Percentiles rank a stretch among this genome's conserved stretches.
These are phyloP conservation scores for Metschnikowia picachoensis DNA, from an alignment of 805 yeast species.

Conservation along the genomic window DNA sequence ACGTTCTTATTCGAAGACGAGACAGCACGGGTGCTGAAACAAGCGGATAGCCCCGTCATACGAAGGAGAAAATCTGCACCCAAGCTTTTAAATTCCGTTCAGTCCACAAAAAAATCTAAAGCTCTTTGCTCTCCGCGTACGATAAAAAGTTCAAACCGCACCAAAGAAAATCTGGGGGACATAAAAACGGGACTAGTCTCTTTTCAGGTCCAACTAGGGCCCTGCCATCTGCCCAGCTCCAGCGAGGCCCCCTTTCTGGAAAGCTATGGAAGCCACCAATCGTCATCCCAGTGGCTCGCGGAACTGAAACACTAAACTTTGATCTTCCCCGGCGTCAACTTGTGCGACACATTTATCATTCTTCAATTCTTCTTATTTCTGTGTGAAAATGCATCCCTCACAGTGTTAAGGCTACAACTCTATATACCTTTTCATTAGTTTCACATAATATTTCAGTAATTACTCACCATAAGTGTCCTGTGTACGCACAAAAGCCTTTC, in stretches of 20 bases:
- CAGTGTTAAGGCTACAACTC: too few relatives aligned
- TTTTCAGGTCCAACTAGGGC: constrained; percentile 20
- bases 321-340: too few relatives aligned
- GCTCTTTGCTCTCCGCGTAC: constrained; percentile 10
- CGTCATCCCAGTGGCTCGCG: too few relatives aligned
- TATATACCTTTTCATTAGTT: not conserved
- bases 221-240: not conserved
- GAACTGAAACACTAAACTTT: too few relatives aligned
- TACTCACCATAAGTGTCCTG: not conserved
- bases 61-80: constrained; percentile 9
- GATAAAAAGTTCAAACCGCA: constrained; percentile 1
- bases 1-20: constrained; percentile 17
- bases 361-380: too few relatives aligned
- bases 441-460: not conserved
- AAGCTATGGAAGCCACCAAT: not conserved
- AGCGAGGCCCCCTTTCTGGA: not conserved
- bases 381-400: too few relatives aligned
- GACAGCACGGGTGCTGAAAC: constrained; percentile 14
- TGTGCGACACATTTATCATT: too few relatives aligned
- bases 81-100: constrained; percentile 5
- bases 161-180: constrained; percentile 18
- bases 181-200: constrained; percentile 31
- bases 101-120: constrained; percentile 9
- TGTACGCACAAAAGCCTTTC: not conserved
- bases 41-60: constrained; percentile 6